A percentile compares a stretch with the other conserved stretches of the same genome.
Conservation (phyloP, 208 protist genomes). For the Balamuthia mandrillaris region DNA sequence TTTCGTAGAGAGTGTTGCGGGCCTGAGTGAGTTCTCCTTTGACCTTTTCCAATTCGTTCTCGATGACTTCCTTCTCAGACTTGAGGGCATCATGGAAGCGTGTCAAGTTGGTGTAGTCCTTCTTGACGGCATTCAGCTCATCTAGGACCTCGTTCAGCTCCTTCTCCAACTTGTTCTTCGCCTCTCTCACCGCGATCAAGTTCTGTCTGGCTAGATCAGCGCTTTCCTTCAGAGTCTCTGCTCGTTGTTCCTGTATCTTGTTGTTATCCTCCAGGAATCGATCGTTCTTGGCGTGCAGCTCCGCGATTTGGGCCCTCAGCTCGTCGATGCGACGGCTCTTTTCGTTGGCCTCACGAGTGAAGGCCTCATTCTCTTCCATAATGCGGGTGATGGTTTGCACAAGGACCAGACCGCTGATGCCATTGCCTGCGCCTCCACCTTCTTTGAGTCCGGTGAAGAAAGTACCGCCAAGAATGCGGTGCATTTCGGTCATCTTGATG, state of each 20-base stretch:
- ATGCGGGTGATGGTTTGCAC: conserved; percentile 8
- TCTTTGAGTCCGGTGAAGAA: neutral
- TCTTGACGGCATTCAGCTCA: neutral
- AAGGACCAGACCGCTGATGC: neutral
- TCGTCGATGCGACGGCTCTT: conserved; percentile 4
- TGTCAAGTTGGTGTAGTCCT: neutral
- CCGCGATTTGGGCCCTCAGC: conserved; percentile 16
- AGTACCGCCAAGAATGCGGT: neutral
- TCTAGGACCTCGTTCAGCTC: conserved; percentile 34
- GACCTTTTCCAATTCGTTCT: conserved; percentile 10
- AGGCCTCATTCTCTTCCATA: conserved; percentile 10
- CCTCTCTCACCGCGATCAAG: conserved; percentile 10
- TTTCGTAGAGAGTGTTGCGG: neutral
- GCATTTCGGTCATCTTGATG: conserved; percentile 5
- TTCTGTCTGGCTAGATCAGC: conserved; percentile 11
- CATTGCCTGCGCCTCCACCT: neutral
- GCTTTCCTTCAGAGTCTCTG: conserved; percentile 36
- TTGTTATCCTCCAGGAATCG: conserved; percentile 30
- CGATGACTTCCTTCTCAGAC: neutral
- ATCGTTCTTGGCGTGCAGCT: conserved; percentile 31
- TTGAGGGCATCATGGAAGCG: neutral
- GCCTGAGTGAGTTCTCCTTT: neutral
- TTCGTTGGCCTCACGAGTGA: neutral
- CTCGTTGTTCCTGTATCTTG: conserved; percentile 20
- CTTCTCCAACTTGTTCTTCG: conserved; percentile 27